Conservation (phyloP, 1,284 basidiomycete genomes). For the Trametes polyzona region DNA sequence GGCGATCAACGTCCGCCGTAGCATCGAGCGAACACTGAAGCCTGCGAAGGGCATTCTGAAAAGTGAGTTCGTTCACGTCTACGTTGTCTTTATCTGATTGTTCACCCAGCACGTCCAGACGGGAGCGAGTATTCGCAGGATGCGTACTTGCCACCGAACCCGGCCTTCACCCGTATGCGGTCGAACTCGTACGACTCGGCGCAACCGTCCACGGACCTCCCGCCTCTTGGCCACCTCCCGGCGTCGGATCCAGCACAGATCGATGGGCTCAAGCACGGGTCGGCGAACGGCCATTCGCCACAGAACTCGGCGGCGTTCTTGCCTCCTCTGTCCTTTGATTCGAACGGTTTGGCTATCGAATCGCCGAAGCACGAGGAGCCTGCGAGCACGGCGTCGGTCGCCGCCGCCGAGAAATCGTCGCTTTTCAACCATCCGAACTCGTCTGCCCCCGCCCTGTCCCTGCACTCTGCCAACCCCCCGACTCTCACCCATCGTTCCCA, state of each 20-base stretch:
- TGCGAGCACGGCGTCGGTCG: slow-evolving; percentile 25
- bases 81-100: slow-evolving; percentile 28
- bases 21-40: slow-evolving; percentile 61
- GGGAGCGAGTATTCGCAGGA: slow-evolving; percentile 68
- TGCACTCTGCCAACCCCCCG: slow-evolving; percentile 46
- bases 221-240: slow-evolving; percentile 78
- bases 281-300: slow-evolving; percentile 34
- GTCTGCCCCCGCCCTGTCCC: slow-evolving; percentile 85
- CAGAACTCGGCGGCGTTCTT: slow-evolving; percentile 41
- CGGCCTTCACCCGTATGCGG: slow-evolving; percentile 57
- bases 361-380: slow-evolving; percentile 43
- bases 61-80: slow-evolving; percentile 53
- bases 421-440: slow-evolving; percentile 83
- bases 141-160: slow-evolving; percentile 49
- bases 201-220: slow-evolving; percentile 55
- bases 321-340: slow-evolving; percentile 66
- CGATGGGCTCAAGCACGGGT: slow-evolving; percentile 74
- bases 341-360: slow-evolving; percentile 36
- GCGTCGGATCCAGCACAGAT: slow-evolving; percentile 84
- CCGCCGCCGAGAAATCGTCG: slow-evolving; percentile 36
- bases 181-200: slow-evolving; percentile 82
- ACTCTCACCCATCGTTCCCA: slow-evolving; percentile 65
- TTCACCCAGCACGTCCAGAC: slow-evolving; percentile 46
- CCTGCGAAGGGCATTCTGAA: slow-evolving; percentile 91
- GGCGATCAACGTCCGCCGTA: slow-evolving; percentile 71